These are phyloP conservation scores for Aspergillus pseudoterreus DNA, from an alignment of 2,329 filamentous ascomycete species.

Conservation along the genomic window DNA sequence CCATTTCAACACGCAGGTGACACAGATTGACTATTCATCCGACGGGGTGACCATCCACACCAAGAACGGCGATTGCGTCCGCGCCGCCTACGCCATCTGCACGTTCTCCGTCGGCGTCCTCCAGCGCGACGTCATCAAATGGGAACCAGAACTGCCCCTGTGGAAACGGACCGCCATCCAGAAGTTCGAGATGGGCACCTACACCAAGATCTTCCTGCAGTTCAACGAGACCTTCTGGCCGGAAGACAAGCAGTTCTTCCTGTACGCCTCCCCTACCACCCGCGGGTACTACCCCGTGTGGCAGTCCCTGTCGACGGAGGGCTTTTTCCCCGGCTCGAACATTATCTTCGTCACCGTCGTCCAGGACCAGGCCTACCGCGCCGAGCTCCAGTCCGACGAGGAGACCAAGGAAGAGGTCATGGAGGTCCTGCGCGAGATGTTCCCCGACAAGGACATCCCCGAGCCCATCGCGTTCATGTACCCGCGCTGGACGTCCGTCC, in stretches of 20 bases:
- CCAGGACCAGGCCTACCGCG: constrained; percentile 52
- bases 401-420: constrained; percentile 56
- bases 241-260: constrained; percentile 48
- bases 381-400: constrained; percentile 58
- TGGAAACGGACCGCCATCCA: constrained; percentile 65
- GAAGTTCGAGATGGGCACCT: constrained; percentile 65
- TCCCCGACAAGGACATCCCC: constrained; percentile 54
- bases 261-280: constrained; percentile 47
- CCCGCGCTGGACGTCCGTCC: constrained; percentile 53
- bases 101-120: constrained; percentile 68
- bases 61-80: constrained; percentile 54
- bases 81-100: constrained; percentile 60
- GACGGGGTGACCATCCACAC: constrained; percentile 53
- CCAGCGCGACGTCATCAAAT: constrained; percentile 58
- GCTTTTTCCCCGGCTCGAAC: constrained; percentile 58
- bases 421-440: constrained; percentile 58
- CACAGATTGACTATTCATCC: constrained; percentile 51
- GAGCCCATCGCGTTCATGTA: constrained; percentile 60
- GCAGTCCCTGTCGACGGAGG: constrained; percentile 57
- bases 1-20: constrained; percentile 56
- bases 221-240: constrained; percentile 66
- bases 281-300: constrained; percentile 59
- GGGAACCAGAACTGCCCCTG: constrained; percentile 55
- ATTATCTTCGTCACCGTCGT: constrained; percentile 65
- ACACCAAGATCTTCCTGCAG: constrained; percentile 69